These are phyloP conservation scores for Fusarium longipes DNA, from an alignment of 2,329 filamentous ascomycete species.

Conservation along the genomic window DNA sequence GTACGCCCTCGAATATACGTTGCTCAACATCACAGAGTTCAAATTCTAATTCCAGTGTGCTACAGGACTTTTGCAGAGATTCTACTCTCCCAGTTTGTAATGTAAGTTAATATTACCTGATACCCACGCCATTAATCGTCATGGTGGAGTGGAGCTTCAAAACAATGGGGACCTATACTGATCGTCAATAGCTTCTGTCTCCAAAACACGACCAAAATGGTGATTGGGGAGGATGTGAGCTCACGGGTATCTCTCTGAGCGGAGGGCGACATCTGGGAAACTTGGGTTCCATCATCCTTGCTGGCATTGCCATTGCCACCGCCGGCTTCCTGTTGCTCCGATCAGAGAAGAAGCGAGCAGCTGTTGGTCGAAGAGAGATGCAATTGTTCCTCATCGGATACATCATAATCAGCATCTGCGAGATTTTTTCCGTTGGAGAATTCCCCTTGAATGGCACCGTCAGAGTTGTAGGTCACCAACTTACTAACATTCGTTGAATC, in stretches of 20 bases:
- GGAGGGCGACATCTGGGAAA: conserved; percentile 78
- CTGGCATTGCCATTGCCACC: conserved; percentile 77
- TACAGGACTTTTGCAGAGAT: conserved; percentile 83
- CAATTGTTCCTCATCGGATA: conserved; percentile 91
- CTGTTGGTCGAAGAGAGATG: conserved; percentile 96
- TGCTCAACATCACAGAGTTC: conserved; percentile 2
- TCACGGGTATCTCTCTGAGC: conserved; percentile 80
- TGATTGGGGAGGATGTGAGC: conserved; percentile 75
- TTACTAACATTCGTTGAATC: background rate
- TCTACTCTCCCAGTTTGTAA: conserved; percentile 87
- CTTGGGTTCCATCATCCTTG: conserved; percentile 89
- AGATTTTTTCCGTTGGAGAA: conserved; percentile 94
- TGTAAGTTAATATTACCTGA: conserved; percentile 63
- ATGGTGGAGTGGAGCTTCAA: conserved; percentile 31
- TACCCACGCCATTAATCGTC: conserved; percentile 14
- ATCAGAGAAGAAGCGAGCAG: conserved; percentile 91
- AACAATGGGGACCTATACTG: conserved; percentile 39
- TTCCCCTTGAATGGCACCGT: conserved; percentile 80
- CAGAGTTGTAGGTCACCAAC: conserved; percentile 72
- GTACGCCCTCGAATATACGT: conserved; percentile 52
- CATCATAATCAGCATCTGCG: conserved; percentile 89
- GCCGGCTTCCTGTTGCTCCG: conserved; percentile 76
- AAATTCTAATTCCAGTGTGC: conserved; percentile 41
- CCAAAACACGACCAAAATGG: conserved; percentile 70
- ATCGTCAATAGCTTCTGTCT: conserved; percentile 58